These are phyloP conservation scores for Schizochytrium sp. DNA, from an alignment of 108 stramenopile genomes.

Conservation along the genomic window DNA sequence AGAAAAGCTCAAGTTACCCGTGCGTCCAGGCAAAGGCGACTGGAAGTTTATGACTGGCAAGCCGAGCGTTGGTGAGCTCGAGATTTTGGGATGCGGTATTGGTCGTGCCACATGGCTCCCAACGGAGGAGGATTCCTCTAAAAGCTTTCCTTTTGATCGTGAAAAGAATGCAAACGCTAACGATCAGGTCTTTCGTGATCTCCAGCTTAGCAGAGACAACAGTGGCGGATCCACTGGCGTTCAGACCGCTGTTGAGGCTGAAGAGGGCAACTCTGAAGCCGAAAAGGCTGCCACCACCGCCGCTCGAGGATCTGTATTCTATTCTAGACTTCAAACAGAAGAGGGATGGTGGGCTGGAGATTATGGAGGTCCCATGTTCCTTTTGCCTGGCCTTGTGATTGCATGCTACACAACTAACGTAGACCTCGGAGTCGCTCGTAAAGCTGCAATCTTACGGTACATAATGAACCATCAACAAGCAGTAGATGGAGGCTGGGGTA, in stretches of 20 bases:
- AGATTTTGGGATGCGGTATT: constrained; percentile 21
- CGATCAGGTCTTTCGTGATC: constrained; percentile 56
- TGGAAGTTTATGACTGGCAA: constrained; percentile 38
- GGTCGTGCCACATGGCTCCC: constrained; percentile 52
- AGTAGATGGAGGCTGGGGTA: constrained; percentile 97
- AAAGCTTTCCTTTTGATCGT: constrained; percentile 40
- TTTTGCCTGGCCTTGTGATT: constrained; percentile 93
- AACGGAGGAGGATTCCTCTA: neutral
- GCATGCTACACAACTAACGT: constrained; percentile 79
- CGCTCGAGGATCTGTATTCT: constrained; percentile 41
- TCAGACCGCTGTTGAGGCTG: neutral
- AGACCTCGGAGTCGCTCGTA: constrained; percentile 15
- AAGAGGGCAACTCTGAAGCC: neutral
- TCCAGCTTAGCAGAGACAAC: constrained; percentile 2
- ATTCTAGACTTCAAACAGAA: constrained; percentile 78
- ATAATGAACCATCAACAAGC: constrained; percentile 92
- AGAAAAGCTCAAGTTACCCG: constrained; percentile 38
- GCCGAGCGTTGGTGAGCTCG: neutral
- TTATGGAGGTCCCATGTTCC: constrained; percentile 98
- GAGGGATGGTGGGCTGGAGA: constrained; percentile 97
- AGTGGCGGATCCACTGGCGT: neutral
- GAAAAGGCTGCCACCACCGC: constrained; percentile 45
- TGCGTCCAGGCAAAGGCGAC: neutral
- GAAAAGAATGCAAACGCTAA: constrained; percentile 5
- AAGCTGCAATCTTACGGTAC: constrained; percentile 81